Conservation (phyloP, 345 rosid genomes). For the Barbarea vulgaris region DNA sequence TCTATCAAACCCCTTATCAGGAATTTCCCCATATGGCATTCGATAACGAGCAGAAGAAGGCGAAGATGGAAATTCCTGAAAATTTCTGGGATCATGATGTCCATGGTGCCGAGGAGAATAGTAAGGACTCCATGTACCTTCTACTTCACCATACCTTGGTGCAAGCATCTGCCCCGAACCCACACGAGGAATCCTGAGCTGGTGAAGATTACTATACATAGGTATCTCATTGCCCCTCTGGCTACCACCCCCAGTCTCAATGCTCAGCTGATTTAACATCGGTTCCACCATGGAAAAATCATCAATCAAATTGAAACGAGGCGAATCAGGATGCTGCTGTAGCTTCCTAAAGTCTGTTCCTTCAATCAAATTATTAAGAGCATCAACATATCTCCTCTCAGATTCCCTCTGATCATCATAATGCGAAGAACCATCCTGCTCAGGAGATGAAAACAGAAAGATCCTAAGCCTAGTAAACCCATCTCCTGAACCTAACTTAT, state of each 20-base stretch:
- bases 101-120: slow-evolving; percentile 91
- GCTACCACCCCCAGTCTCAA: slow-evolving; percentile 59
- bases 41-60: slow-evolving; percentile 77
- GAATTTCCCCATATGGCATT: slow-evolving; percentile 64
- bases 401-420: slow-evolving; percentile 85
- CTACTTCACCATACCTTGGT: slow-evolving; percentile 74
- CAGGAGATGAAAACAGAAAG: slow-evolving; percentile 74
- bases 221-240: slow-evolving; percentile 63
- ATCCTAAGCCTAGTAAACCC: slow-evolving; percentile 96
- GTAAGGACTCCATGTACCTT: slow-evolving; percentile 61
- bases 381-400: slow-evolving; percentile 94
- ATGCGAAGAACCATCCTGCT: slow-evolving; percentile 59
- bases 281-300: slow-evolving; percentile 48
- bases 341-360: slow-evolving; percentile 61
- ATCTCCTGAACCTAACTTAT: slow-evolving; percentile 83
- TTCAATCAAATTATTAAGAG: slow-evolving; percentile 83
- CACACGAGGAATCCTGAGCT: slow-evolving; percentile 47
- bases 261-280: slow-evolving; percentile 48
- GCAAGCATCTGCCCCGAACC: slow-evolving; percentile 49
- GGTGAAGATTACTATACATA: slow-evolving; percentile 53
- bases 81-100: slow-evolving; percentile 65
- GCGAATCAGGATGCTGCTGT: slow-evolving; percentile 64
- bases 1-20: slow-evolving; percentile 65
- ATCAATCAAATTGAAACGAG: slow-evolving; percentile 44
- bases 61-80: slow-evolving; percentile 69